Percentiles rank a stretch among this genome's conserved stretches.
Evolutionary conservation across 768 basidiomycete genomes (phyloP).

Genomic region (Lactarius sanguifluus): DNA sequence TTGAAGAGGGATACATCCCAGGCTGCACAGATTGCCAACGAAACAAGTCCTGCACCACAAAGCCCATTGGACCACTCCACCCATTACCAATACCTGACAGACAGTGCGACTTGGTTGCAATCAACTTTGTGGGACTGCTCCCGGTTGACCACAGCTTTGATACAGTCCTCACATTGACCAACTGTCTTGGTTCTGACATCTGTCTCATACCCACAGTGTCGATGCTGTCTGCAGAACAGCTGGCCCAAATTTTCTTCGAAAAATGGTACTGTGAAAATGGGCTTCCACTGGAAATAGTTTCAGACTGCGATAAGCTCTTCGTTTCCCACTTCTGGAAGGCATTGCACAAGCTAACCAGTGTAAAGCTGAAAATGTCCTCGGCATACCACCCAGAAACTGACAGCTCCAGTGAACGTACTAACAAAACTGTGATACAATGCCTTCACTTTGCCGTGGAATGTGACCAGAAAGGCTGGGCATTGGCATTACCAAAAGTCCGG

Average conservation of each 20-base stretch:
- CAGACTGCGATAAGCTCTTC: neutral
- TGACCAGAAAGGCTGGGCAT: too few species aligned
- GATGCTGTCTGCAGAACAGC: too few species aligned
- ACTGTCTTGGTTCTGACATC: too few species aligned
- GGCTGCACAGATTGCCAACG: slow-evolving; percentile 4
- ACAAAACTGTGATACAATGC: neutral
- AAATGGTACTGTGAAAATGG: too few species aligned
- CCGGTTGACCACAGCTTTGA: slow-evolving; percentile 24
- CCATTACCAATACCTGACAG: slow-evolving; percentile 9
- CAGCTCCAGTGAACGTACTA: neutral
- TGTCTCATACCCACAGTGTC: too few species aligned
- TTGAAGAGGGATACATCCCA: slow-evolving; percentile 20
- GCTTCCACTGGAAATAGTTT: too few species aligned
- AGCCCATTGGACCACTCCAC: neutral
- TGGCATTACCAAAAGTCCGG: too few species aligned
- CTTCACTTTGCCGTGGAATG: neutral
- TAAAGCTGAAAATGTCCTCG: neutral
- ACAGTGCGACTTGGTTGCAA: neutral
- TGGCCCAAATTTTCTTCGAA: too few species aligned
- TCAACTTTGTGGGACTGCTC: slow-evolving; percentile 32
- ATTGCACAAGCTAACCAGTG: too few species aligned
- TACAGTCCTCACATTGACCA: too few species aligned
- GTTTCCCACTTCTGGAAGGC: too few species aligned
- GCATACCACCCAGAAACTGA: slow-evolving; percentile 11
- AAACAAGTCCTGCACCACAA: too few species aligned